Evolutionary conservation across 331 rosid species (phyloP).

Genomic region (Malus hybrid): DNA sequence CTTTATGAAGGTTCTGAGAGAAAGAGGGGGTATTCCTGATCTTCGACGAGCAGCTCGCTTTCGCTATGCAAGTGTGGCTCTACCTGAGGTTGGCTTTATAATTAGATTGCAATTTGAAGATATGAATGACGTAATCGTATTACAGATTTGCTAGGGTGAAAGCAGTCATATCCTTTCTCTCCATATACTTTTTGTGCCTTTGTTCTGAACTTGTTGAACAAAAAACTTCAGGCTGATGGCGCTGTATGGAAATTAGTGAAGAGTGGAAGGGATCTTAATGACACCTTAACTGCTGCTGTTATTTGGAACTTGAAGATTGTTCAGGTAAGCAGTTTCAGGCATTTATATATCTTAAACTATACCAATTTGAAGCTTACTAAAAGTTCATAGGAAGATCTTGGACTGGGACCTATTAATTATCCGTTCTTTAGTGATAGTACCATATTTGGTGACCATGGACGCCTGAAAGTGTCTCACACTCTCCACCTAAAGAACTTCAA

Average conservation of each 20-base stretch:
- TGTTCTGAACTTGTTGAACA: not conserved
- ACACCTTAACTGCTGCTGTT: constrained; percentile 60
- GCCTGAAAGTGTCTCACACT: not conserved
- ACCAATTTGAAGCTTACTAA: not conserved
- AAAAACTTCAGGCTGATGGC: constrained; percentile 44
- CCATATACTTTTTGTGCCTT: too few species aligned
- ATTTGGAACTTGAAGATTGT: constrained; percentile 77
- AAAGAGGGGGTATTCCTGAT: constrained; percentile 85
- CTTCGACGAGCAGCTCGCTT: constrained; percentile 74
- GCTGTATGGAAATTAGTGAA: constrained; percentile 52
- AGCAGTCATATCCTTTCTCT: not conserved
- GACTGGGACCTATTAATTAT: not conserved
- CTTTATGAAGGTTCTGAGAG: constrained; percentile 55
- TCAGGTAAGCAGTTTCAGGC: constrained; percentile 39
- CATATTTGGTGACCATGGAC: not conserved
- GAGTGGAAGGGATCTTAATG: constrained; percentile 65
- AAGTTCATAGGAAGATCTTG: not conserved
- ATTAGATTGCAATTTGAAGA: constrained; percentile 13
- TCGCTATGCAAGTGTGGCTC: constrained; percentile 65
- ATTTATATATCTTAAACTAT: not conserved
- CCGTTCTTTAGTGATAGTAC: not conserved
- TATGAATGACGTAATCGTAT: not conserved
- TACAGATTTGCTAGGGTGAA: not conserved
- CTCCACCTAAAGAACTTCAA: not conserved
- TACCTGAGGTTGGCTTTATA: constrained; percentile 63